phyloP scores from a whole-genome alignment of 768 basidiomycete species.

The Calocera viscosa region DNA sequence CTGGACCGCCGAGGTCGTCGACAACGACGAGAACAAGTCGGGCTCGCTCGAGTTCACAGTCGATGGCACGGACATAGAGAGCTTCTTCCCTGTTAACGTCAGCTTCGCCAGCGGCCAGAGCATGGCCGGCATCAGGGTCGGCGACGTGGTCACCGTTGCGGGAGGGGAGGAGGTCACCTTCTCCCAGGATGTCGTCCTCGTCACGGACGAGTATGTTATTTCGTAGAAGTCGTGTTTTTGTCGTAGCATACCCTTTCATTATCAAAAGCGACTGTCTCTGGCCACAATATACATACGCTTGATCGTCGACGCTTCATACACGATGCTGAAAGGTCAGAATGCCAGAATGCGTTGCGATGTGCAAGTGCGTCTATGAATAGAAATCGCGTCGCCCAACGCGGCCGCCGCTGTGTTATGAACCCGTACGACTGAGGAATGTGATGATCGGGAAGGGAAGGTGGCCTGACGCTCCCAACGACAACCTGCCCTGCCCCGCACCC shows the following conservation, averaged over 20 bases:
- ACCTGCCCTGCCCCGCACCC: background rate
- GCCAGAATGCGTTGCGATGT: no score
- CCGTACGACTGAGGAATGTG: no score
- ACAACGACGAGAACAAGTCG: constrained; percentile 41
- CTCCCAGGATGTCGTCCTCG: constrained; percentile 41
- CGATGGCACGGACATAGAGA: constrained; percentile 64
- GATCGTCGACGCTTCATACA: no score
- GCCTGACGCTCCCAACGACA: background rate
- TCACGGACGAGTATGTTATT: constrained; percentile 41
- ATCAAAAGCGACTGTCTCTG: background rate
- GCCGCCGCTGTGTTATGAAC: no score
- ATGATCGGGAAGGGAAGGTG: background rate
- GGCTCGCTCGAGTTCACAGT: constrained; percentile 89
- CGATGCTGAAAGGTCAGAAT: no score
- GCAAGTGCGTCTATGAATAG: no score
- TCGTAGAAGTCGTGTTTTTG: constrained; percentile 20
- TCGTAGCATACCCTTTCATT: background rate
- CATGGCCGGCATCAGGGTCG: constrained; percentile 61
- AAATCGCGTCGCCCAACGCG: no score
- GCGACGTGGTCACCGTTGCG: constrained; percentile 40
- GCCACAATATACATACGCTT: no score
- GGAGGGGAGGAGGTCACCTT: constrained; percentile 39
- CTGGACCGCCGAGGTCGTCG: constrained; percentile 69
- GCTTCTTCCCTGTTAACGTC: constrained; percentile 88
- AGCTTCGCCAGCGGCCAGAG: constrained; percentile 70